Percentiles rank a stretch among this genome's conserved stretches.
phyloP scores from a whole-genome alignment of 2,329 filamentous ascomycete genomes.

The Cordyceps cateniannulata region DNA sequence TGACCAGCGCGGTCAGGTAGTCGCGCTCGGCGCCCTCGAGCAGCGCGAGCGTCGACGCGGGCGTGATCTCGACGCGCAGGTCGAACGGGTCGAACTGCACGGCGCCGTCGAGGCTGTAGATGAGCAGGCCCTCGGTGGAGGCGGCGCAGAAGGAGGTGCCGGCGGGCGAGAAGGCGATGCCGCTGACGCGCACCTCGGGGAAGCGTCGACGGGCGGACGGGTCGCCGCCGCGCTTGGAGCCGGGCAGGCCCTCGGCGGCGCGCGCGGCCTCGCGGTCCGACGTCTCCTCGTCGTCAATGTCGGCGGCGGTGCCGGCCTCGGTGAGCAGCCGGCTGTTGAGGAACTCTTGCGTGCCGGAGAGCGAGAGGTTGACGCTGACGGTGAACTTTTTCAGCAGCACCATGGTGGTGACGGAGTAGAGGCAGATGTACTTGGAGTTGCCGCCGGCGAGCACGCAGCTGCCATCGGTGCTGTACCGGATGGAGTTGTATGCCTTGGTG shows the following conservation, averaged over 20 bases:
- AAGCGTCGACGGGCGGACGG: constrained; percentile 69
- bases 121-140: constrained; percentile 85
- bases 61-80: constrained; percentile 88
- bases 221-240: constrained; percentile 77
- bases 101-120: constrained; percentile 83
- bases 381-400: constrained; percentile 92
- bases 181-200: constrained; percentile 78
- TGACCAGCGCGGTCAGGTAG: constrained; percentile 86
- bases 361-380: constrained; percentile 88
- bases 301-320: constrained; percentile 75
- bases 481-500: constrained; percentile 83
- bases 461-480: constrained; percentile 88
- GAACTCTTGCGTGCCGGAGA: constrained; percentile 95
- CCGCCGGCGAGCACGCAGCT: constrained; percentile 84
- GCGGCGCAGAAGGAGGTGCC: constrained; percentile 90
- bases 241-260: constrained; percentile 71
- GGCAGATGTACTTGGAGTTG: constrained; percentile 96
- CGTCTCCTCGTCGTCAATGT: constrained; percentile 84
- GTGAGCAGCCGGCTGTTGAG: constrained; percentile 88
- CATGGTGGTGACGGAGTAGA: constrained; percentile 92
- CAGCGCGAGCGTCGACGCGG: constrained; percentile 68
- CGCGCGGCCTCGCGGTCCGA: constrained; percentile 81
- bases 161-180: constrained; percentile 81
- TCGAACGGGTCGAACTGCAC: constrained; percentile 94
- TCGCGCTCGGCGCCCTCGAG: constrained; percentile 59